A percentile compares a stretch with the other conserved stretches of the same genome.
Conservation (phyloP, 2,329 filamentous ascomycete species). For the Aspergillus pseudotamarii region DNA sequence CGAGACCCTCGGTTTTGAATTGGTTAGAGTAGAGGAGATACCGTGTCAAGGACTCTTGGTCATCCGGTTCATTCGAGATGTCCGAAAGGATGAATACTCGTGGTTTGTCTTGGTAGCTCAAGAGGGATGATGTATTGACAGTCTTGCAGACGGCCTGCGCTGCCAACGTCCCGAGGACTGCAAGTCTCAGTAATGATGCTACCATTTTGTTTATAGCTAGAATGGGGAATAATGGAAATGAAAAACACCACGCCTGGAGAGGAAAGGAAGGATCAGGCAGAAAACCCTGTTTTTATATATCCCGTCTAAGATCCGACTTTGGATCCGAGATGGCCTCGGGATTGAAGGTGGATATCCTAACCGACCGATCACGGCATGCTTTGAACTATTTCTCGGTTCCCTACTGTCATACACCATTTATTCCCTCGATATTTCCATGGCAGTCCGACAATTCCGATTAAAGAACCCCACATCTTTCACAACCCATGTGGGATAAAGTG, state of each 20-base stretch:
- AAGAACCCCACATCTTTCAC: neutral
- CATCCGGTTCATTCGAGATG: slow-evolving; percentile 7
- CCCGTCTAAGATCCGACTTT: neutral
- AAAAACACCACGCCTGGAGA: neutral
- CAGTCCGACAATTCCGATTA: neutral
- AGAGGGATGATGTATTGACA: neutral
- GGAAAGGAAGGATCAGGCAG: too few relatives aligned
- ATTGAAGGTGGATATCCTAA: neutral
- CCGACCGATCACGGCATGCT: neutral
- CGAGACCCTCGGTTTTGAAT: slow-evolving; percentile 49
- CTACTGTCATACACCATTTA: neutral
- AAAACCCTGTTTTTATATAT: neutral
- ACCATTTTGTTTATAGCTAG: neutral
- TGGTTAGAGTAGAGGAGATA: slow-evolving; percentile 52
- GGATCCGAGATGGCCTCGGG: neutral
- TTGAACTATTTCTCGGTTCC: neutral
- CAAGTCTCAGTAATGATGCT: neutral
- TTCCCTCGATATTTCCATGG: neutral
- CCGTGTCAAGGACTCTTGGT: slow-evolving; percentile 37
- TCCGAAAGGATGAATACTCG: slow-evolving; percentile 16
- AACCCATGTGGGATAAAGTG: neutral
- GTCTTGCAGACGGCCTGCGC: neutral
- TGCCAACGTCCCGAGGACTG: neutral
- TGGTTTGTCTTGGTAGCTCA: slow-evolving; percentile 17
- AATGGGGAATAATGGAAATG: neutral